Evolutionary conservation across 306 rosid genomes (phyloP).

Genomic region (Mimosa bimucronata): DNA sequence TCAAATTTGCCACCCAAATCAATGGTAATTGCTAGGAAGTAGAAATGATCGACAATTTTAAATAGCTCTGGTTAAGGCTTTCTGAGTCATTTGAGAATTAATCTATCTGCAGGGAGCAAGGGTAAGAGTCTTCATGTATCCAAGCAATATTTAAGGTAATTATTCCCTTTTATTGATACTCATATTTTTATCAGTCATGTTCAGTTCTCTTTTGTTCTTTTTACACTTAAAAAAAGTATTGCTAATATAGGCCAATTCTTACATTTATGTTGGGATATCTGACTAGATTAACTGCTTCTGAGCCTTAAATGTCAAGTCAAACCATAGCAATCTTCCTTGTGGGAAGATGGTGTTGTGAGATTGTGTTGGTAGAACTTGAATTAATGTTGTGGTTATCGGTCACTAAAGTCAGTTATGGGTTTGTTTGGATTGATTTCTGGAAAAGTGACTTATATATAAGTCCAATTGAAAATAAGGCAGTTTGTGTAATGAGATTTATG

Average conservation of each 20-base stretch:
- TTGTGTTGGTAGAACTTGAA: not conserved
- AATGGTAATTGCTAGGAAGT: conserved; percentile 54
- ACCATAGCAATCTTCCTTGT: not conserved
- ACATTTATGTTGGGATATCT: not conserved
- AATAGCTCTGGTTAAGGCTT: not conserved
- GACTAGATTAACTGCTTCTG: not conserved
- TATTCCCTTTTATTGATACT: not conserved
- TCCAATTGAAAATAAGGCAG: too few relatives aligned
- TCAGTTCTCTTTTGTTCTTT: not conserved
- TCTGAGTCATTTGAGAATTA: conserved; percentile 26
- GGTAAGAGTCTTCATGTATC: conserved; percentile 95
- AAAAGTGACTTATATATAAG: too few relatives aligned
- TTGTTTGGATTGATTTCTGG: too few relatives aligned
- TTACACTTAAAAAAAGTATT: not conserved
- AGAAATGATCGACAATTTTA: not conserved
- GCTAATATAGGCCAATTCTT: not conserved
- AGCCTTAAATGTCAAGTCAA: not conserved
- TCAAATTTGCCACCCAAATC: conserved; percentile 89
- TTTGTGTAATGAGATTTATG: too few relatives aligned
- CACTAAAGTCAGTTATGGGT: not conserved
- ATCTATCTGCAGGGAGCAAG: conserved; percentile 71
- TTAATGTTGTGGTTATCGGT: not conserved
- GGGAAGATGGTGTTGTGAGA: not conserved
- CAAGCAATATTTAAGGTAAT: conserved; percentile 87
- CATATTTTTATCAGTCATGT: not conserved